Evolutionary conservation across 768 basidiomycete genomes (phyloP), one percentile per base, ranked within the genome.

Genomic region (Daedalea quercina): DNA sequence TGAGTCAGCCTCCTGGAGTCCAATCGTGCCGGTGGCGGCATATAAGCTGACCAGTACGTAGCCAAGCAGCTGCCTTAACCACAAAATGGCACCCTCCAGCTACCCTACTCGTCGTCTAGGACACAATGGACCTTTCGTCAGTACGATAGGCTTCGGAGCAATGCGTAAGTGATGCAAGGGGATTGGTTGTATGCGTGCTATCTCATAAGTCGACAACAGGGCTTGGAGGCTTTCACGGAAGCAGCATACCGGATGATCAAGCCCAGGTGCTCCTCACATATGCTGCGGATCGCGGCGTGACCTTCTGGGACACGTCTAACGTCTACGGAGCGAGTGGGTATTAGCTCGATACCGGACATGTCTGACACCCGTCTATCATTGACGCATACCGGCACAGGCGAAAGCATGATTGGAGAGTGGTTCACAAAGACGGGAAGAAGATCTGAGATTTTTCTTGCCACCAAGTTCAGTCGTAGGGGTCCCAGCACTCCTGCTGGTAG

Each of bases 361-460:
- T n/a, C 41, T 42, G 41, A 42, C n/a, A n/a, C n/a, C n/a, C n/a
- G n/a, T n/a, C n/a, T n/a, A n/a, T n/a, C n/a, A 11, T 37, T 11
- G 11, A n/a, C 35, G 11, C 35, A 37, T n/a, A 11, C 35, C 35
- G n/a, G n/a, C n/a, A n/a, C 35, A 42, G 41, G 63, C 17, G 1
- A 12, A 33, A 0, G 28, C 44, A 49, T 49, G 51, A 37, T 51
- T 37, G 40, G n/a, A 42, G 28, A 1, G 54, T 76, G 78, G 79
- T 77, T 82, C 63, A 71, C 74, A 54, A 65, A 67, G 11, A 78
- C 75, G 9, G 79, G 78, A 13, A 7, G 78, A 49, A 68, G 79
- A 23, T 54, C 68, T 17, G 68, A 77, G 15, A 78, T 81, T 19
- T 85, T 84, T 65, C 70, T 86, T n/a, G 80, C 81, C 2, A 82